Percentiles rank a stretch among this genome's conserved stretches.
These are phyloP conservation scores for Tulasnella sp. DNA, from an alignment of 768 basidiomycete species.

Conservation along the genomic window DNA sequence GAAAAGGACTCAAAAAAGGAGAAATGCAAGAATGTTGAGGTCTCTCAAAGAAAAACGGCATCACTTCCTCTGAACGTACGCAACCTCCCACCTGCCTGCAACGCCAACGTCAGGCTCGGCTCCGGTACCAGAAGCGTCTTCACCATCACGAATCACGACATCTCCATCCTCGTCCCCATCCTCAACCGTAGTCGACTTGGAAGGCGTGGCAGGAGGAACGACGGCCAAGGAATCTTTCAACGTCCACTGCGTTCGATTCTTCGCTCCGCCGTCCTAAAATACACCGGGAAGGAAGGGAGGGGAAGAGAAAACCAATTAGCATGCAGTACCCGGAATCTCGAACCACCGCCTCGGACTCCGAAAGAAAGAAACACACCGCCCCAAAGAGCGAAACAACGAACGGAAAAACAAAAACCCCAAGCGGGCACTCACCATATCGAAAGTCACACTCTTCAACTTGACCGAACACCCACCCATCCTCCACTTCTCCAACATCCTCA, in stretches of 20 bases:
- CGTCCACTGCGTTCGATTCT: background rate
- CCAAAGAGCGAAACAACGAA: background rate
- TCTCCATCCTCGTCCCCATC: background rate
- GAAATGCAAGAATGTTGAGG: background rate
- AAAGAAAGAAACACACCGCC: background rate
- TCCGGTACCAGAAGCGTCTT: background rate
- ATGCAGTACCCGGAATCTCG: background rate
- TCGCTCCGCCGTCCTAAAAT: background rate
- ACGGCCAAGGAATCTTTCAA: background rate
- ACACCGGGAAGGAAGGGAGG: background rate
- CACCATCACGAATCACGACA: background rate
- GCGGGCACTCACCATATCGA: conserved; percentile 3
- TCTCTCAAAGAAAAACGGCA: background rate
- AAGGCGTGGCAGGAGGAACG: background rate
- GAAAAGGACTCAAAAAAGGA: background rate
- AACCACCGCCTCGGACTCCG: background rate
- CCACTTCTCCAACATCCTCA: conserved; percentile 8
- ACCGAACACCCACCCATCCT: background rate
- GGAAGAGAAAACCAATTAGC: background rate
- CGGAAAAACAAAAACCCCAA: background rate
- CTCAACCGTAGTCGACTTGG: background rate
- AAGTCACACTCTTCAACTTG: background rate
- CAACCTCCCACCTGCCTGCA: background rate
- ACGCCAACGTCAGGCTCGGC: background rate
- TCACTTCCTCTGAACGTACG: background rate